Base-by-base conservation (phyloP, 2,329 filamentous ascomycete genomes). In the Nemania abortiva region DNA sequence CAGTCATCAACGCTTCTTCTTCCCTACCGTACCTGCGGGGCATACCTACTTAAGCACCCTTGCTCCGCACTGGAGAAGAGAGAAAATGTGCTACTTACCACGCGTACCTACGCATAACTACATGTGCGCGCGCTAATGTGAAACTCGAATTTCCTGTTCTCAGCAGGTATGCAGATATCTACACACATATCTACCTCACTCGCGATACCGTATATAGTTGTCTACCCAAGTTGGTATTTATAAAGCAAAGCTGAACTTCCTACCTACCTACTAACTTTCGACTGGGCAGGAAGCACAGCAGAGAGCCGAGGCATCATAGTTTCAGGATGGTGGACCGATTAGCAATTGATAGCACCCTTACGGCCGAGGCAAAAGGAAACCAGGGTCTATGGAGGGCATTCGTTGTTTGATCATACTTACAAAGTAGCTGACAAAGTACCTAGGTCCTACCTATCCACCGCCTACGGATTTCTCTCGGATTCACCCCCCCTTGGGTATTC, bases 291-390 rank as follows among this genome's bases (percentile, higher is more conserved):
- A 52, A 42, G 10, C 20, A 52, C 22, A 13, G 47, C 22, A 27
- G 27, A 34, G 27, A 47, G 3, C 10, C 27, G 54, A n/a, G 34
- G 62, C 62, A 31, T 55, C 54, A 52, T 59, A 27, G 67, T 69
- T 69, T 66, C 67, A 69, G 59, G 37, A 56, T 24, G 31, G 67
- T 69, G 67, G 67, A 63, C 49, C 56, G 24, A 49, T 13, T 34
- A 37, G 24, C 18, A 31, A 54, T 37, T 47, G 24, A 53, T 45
- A 9, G 15, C 24, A 31, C 31, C 45, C 31, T 34, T 59, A 42
- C 27, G 39, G 62, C 62, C 62, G 62, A 50, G 39, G 11, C 34
- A 29, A 22, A 62, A 47, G 18, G 20, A 47, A 52, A 29, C 49
- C 20, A 52, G 49, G 10, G 42, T 47, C 6, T 20, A 6, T 20